Evolutionary conservation across 2,329 filamentous ascomycete genomes (phyloP).

Genomic region (Colletotrichum musicola): DNA sequence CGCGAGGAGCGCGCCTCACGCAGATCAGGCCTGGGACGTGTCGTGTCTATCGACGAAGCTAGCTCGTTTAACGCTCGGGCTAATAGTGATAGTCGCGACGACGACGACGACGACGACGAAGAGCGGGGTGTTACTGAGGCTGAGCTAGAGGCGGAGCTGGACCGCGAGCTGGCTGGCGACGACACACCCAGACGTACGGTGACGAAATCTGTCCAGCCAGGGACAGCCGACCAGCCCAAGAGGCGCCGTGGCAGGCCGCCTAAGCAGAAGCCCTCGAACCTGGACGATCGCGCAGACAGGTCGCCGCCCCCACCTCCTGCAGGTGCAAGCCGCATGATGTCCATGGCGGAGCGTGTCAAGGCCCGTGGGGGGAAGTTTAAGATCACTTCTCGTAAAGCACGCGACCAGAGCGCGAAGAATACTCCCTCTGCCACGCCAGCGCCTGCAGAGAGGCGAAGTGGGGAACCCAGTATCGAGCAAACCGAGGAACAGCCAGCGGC

Average conservation of each 20-base stretch:
- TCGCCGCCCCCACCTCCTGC: constrained; percentile 26
- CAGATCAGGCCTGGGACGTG: constrained; percentile 33
- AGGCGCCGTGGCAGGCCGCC: constrained; percentile 36
- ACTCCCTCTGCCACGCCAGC: constrained; percentile 10
- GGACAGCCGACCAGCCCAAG: constrained; percentile 33
- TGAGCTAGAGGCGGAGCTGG: constrained; percentile 52
- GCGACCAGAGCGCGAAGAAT: constrained; percentile 15
- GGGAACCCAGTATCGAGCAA: constrained; percentile 1
- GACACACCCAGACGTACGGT: constrained; percentile 16
- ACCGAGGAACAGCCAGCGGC: not conserved
- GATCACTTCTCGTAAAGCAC: constrained; percentile 55
- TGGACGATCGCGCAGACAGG: constrained; percentile 14
- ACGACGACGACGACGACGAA: constrained; percentile 23
- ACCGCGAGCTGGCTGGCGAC: constrained; percentile 47
- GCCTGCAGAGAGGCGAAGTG: not conserved
- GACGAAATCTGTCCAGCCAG: constrained; percentile 25
- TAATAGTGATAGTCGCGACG: not conserved
- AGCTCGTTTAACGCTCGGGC: constrained; percentile 27
- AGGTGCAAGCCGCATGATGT: constrained; percentile 54
- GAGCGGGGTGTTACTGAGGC: constrained; percentile 43
- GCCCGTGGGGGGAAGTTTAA: constrained; percentile 66
- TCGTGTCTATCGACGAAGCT: constrained; percentile 26
- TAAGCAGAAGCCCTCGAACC: constrained; percentile 11
- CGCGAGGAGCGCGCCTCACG: constrained; percentile 35
- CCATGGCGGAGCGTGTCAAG: constrained; percentile 69